These are phyloP conservation scores for Acidomyces sp. DNA, from an alignment of 495 filamentous ascomycete genomes.

Conservation along the genomic window DNA sequence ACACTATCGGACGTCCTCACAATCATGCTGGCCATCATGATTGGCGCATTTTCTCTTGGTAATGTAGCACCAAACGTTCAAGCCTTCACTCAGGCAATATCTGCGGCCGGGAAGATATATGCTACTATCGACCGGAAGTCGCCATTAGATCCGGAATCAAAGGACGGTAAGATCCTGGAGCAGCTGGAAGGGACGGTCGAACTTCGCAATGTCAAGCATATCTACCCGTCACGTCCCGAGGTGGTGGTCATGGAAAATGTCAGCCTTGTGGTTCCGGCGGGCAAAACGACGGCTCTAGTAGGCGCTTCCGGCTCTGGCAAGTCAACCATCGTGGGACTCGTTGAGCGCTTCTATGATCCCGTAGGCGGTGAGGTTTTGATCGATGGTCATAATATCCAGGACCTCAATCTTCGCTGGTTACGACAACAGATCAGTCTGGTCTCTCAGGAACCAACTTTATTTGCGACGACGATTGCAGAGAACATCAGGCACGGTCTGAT, in stretches of 20 bases:
- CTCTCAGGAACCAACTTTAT: constrained; percentile 72
- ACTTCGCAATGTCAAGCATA: constrained; percentile 72
- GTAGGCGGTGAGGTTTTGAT: constrained; percentile 65
- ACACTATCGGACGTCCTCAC: constrained; percentile 47
- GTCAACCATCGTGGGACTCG: constrained; percentile 79
- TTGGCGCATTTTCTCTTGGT: constrained; percentile 80
- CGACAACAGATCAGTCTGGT: constrained; percentile 85
- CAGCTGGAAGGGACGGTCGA: constrained; percentile 65
- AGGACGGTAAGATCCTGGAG: constrained; percentile 57
- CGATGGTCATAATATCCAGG: constrained; percentile 71
- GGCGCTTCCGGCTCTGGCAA: constrained; percentile 84
- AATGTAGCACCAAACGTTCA: constrained; percentile 78
- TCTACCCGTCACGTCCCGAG: constrained; percentile 86
- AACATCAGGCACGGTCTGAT: constrained; percentile 84
- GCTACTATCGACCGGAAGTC: constrained; percentile 84
- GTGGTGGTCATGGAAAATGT: constrained; percentile 78
- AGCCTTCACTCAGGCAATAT: constrained; percentile 67
- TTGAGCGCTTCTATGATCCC: constrained; percentile 88
- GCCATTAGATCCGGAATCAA: constrained; percentile 65
- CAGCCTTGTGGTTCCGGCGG: constrained; percentile 63
- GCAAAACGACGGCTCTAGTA: constrained; percentile 76
- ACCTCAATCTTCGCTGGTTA: constrained; percentile 79
- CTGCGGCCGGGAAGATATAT: constrained; percentile 82
- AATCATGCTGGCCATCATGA: constrained; percentile 78
- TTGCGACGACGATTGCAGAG: constrained; percentile 71